Conservation (phyloP, 73 alveolate species). For the Symbiodinium natans region DNA sequence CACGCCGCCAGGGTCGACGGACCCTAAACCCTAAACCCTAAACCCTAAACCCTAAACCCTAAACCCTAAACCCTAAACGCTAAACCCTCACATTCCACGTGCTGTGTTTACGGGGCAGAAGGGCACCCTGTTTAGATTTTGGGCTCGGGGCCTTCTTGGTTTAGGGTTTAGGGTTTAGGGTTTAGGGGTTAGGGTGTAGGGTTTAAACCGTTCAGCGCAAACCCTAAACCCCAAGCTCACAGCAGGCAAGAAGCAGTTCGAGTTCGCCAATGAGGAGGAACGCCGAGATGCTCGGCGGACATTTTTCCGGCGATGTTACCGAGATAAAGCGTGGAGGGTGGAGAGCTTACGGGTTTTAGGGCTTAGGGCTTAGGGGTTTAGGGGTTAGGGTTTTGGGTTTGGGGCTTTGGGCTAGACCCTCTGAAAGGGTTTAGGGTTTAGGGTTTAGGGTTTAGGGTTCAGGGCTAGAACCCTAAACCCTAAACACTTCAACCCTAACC, state of each 20-base stretch:
- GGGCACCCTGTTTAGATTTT: too few relatives aligned
- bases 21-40: background rate
- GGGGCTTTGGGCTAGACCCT: background rate
- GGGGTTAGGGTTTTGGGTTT: background rate
- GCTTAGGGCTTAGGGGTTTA: background rate
- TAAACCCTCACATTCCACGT: too few relatives aligned
- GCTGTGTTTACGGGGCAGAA: too few relatives aligned
- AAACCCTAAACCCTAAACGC: background rate
- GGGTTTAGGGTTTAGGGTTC: background rate
- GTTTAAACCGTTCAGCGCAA: too few relatives aligned
- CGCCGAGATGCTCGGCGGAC: background rate
- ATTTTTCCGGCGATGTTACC: background rate
- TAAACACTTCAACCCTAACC: background rate
- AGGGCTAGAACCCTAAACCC: background rate
- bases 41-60: background rate
- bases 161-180: background rate
- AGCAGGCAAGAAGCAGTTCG: conserved; percentile 29
- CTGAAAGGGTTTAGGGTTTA: background rate
- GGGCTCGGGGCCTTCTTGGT: too few relatives aligned
- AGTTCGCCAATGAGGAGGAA: conserved; percentile 82
- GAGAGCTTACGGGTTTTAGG: background rate
- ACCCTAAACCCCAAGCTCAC: background rate
- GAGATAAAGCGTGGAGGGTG: background rate
- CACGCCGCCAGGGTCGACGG: background rate
- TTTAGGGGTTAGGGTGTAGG: too few relatives aligned